Evolutionary conservation across 73 alveolate species (phyloP).

Genomic region (Paramecium sonneborni): DNA sequence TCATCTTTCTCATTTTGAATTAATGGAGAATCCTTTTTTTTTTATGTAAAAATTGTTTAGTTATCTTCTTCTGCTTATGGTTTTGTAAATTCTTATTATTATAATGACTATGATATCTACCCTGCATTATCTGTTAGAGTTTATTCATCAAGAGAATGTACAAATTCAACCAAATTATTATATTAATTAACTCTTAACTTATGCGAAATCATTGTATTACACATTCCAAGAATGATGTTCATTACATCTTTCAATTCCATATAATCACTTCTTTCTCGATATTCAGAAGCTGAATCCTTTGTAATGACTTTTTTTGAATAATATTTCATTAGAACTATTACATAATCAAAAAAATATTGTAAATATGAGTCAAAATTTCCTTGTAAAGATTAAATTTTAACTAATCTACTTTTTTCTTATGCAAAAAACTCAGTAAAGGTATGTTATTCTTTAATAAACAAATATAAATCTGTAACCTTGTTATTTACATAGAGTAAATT

Average conservation of each 20-base stretch:
- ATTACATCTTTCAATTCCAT: not conserved
- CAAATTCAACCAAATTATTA: conserved; percentile 48
- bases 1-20: not conserved
- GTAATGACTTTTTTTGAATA: conserved; percentile 47
- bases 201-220: not conserved
- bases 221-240: conserved; percentile 21
- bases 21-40: not conserved
- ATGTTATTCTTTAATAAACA: conserved; percentile 29
- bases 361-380: not conserved
- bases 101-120: not conserved
- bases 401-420: conserved; percentile 16
- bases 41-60: conserved; percentile 12
- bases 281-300: conserved; percentile 42
- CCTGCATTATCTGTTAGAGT: conserved; percentile 28
- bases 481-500: conserved; percentile 27
- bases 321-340: conserved; percentile 27
- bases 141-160: conserved; percentile 36
- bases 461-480: conserved; percentile 32
- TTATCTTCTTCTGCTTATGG: not conserved
- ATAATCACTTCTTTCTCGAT: conserved; percentile 39
- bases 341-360: conserved; percentile 38
- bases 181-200: not conserved
- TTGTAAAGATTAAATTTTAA: not conserved
- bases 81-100: not conserved
- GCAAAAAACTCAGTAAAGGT: conserved; percentile 12